These are phyloP conservation scores for Herpomyces periplanetae DNA, from an alignment of 2,329 filamentous ascomycete genomes.

Conservation along the genomic window DNA sequence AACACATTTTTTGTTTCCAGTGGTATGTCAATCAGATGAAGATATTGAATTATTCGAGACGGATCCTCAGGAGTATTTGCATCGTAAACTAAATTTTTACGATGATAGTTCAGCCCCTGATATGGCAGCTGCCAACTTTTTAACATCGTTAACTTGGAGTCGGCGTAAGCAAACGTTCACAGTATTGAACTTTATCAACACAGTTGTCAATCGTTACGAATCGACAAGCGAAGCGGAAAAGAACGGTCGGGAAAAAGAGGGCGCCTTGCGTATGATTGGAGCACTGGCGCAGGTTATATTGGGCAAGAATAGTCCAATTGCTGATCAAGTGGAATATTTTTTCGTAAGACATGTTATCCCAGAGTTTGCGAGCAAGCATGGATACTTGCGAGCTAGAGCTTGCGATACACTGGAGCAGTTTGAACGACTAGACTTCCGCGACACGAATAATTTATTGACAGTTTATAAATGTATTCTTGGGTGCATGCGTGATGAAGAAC, in stretches of 20 bases:
- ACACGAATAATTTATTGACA: slow-evolving; percentile 66
- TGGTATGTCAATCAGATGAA: slow-evolving; percentile 62
- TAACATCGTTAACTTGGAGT: slow-evolving; percentile 71
- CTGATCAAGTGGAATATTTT: slow-evolving; percentile 91
- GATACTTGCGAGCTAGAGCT: slow-evolving; percentile 65
- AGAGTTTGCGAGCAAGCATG: slow-evolving; percentile 67
- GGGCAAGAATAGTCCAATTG: slow-evolving; percentile 91
- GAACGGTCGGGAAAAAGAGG: slow-evolving; percentile 79
- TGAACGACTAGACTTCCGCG: slow-evolving; percentile 82
- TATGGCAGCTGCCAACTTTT: slow-evolving; percentile 77
- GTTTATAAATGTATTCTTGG: slow-evolving; percentile 91
- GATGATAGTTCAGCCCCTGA: slow-evolving; percentile 86
- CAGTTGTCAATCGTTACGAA: slow-evolving; percentile 74
- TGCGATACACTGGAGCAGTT: slow-evolving; percentile 97
- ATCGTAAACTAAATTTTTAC: slow-evolving; percentile 87
- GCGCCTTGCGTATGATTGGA: slow-evolving; percentile 81
- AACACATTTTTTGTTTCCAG: slow-evolving; percentile 74
- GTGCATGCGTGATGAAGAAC: slow-evolving; percentile 70
- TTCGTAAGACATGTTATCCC: slow-evolving; percentile 93
- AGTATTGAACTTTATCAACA: slow-evolving; percentile 74
- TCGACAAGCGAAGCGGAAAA: slow-evolving; percentile 47
- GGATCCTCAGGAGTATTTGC: slow-evolving; percentile 79
- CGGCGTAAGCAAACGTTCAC: slow-evolving; percentile 83
- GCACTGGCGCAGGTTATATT: slow-evolving; percentile 73
- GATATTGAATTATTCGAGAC: slow-evolving; percentile 77